These are phyloP conservation scores for Xylaria grammica DNA, from an alignment of 495 filamentous ascomycete species.

Conservation along the genomic window DNA sequence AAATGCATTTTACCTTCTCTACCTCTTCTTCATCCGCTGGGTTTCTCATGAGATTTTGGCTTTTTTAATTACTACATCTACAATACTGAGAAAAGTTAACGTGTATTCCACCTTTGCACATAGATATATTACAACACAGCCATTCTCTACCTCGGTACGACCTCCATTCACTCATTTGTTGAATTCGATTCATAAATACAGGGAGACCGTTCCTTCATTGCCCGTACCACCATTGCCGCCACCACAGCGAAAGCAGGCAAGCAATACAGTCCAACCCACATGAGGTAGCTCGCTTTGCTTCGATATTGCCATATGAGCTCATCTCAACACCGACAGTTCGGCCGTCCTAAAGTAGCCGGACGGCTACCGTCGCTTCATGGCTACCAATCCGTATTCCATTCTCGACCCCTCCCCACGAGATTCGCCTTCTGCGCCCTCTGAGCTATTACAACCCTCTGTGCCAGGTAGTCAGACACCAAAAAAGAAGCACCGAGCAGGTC, in stretches of 20 bases:
- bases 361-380: conserved; percentile 24
- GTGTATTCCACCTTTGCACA: too few relatives aligned
- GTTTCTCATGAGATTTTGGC: neutral
- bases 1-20: neutral
- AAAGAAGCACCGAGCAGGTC: conserved; percentile 52
- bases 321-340: too few relatives aligned
- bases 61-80: too few relatives aligned
- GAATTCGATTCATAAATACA: too few relatives aligned
- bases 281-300: neutral
- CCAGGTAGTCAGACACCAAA: conserved; percentile 29
- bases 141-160: too few relatives aligned
- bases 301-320: neutral
- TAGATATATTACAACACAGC: too few relatives aligned
- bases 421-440: conserved; percentile 20
- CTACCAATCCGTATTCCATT: conserved; percentile 35
- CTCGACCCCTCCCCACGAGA: conserved; percentile 29
- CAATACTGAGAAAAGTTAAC: too few relatives aligned
- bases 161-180: too few relatives aligned
- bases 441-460: conserved; percentile 25
- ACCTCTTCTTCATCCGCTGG: neutral
- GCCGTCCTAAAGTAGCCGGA: neutral
- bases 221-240: too few relatives aligned
- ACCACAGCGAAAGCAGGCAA: too few relatives aligned
- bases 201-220: too few relatives aligned
- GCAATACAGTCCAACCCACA: too few relatives aligned